Percentiles rank a stretch among this genome's conserved stretches.
Evolutionary conservation across 306 rosid species (phyloP).

Genomic region (Pterocarpus macrocarpus): DNA sequence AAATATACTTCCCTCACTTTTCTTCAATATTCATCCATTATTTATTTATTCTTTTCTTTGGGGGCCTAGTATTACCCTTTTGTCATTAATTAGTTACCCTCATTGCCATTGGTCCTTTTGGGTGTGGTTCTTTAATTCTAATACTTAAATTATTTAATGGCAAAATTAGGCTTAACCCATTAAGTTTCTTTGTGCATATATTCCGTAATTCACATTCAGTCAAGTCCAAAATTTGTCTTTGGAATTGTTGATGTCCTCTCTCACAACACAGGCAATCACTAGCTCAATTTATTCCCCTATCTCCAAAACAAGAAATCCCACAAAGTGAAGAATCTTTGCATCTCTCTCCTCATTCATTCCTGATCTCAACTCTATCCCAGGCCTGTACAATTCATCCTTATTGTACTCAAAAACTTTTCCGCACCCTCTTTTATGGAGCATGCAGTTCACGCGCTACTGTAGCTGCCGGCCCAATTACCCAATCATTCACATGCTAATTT

Average conservation of each 20-base stretch:
- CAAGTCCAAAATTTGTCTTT: slow-evolving; percentile 31
- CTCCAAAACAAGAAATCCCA: slow-evolving; percentile 51
- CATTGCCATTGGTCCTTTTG: not conserved
- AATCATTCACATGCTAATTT: not conserved
- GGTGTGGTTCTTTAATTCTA: not conserved
- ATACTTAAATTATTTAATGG: not conserved
- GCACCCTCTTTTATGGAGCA: not conserved
- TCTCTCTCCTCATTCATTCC: slow-evolving; percentile 52
- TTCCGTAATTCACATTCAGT: slow-evolving; percentile 7
- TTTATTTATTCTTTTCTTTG: not conserved
- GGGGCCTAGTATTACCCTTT: not conserved
- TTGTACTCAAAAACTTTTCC: slow-evolving; percentile 13
- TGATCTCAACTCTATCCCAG: slow-evolving; percentile 51
- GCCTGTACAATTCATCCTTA: slow-evolving; percentile 53
- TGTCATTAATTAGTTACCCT: not conserved
- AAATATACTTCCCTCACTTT: not conserved
- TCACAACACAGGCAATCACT: slow-evolving; percentile 29
- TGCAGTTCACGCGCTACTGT: slow-evolving; percentile 44
- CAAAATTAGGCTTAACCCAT: not conserved
- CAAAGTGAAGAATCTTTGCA: slow-evolving; percentile 56
- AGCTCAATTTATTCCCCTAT: slow-evolving; percentile 55
- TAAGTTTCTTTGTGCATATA: not conserved
- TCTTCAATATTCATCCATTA: not conserved
- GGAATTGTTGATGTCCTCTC: not conserved
- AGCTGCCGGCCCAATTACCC: slow-evolving; percentile 2